Conservation (phyloP, 2,329 filamentous ascomycete species). For the Stemphylium lycopersici region DNA sequence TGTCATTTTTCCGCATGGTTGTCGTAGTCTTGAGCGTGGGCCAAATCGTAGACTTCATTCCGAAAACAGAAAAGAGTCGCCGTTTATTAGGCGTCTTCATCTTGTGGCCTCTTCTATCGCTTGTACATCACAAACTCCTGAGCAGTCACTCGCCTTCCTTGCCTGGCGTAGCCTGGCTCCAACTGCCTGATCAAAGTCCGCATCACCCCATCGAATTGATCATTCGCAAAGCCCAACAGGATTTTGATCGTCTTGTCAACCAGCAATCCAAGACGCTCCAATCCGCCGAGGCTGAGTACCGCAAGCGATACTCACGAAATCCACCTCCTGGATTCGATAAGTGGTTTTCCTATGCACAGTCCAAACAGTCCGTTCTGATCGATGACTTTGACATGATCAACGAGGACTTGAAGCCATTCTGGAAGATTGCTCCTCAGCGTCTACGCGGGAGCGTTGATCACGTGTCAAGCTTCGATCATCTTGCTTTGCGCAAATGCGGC, state of each 20-base stretch:
- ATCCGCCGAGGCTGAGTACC: constrained; percentile 49
- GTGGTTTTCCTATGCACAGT: constrained; percentile 55
- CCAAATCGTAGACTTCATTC: not conserved
- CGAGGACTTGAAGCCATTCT: constrained; percentile 51
- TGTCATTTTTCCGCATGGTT: not conserved
- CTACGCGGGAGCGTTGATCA: constrained; percentile 4
- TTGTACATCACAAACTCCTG: not conserved
- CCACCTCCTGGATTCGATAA: constrained; percentile 56
- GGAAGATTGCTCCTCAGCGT: constrained; percentile 28
- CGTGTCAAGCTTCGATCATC: constrained; percentile 5
- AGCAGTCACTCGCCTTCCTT: not conserved
- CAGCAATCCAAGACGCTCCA: constrained; percentile 50
- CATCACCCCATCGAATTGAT: constrained; percentile 3
- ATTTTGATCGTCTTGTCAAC: constrained; percentile 36
- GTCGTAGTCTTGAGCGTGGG: not conserved
- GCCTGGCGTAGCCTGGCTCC: not conserved
- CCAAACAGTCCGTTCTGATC: constrained; percentile 54
- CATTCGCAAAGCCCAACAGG: not conserved
- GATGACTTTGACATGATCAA: constrained; percentile 59
- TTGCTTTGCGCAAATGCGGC: constrained; percentile 13
- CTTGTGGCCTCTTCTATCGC: not conserved
- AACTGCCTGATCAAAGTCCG: not conserved
- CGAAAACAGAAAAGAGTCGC: not conserved
- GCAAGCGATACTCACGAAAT: constrained; percentile 50
- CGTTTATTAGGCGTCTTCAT: not conserved